These are phyloP conservation scores for Rozella allomycis DNA, from an alignment of 371 early-diverging fungal species.

Conservation along the genomic window DNA sequence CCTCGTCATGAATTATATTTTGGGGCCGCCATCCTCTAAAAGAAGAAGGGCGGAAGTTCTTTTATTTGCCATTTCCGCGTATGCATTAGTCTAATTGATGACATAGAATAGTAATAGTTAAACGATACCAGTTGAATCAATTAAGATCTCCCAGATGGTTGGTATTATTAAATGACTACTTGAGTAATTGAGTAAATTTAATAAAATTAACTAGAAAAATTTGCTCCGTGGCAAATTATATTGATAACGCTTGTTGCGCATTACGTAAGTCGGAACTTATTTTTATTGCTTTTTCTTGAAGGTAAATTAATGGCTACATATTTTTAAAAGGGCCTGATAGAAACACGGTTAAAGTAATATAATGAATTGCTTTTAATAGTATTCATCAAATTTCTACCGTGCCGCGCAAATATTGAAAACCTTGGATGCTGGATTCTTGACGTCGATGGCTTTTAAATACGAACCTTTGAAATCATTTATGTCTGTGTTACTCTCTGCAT, in stretches of 20 bases:
- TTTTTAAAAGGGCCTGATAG: conserved; percentile 37
- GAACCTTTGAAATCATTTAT: conserved; percentile 44
- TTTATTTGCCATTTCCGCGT: conserved; percentile 36
- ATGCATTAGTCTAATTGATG: conserved; percentile 2
- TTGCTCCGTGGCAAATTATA: conserved; percentile 54
- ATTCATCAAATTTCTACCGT: conserved; percentile 73
- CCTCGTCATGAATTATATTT: conserved; percentile 73
- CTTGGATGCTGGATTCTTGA: conserved; percentile 84
- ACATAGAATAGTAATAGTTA: conserved; percentile 1
- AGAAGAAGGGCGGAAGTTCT: conserved; percentile 60
- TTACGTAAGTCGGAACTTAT: conserved; percentile 35
- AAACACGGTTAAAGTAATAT: conserved; percentile 27
- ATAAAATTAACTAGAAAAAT: conserved; percentile 17
- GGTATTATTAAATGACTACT: conserved; percentile 2
- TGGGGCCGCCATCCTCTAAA: conserved; percentile 75
- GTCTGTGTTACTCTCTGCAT: conserved; percentile 46
- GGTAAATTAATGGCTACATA: conserved; percentile 11
- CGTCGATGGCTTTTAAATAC: conserved; percentile 61
- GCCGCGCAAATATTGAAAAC: conserved; percentile 77
- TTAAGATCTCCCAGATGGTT: conserved; percentile 6
- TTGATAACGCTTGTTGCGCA: conserved; percentile 38
- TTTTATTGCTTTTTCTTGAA: conserved; percentile 30
- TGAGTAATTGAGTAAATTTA: conserved; percentile 6
- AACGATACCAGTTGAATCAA: not conserved
- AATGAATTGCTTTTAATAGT: conserved; percentile 28